These are phyloP conservation scores for Claviceps fusiformis DNA, from an alignment of 2,329 filamentous ascomycete species.

Conservation along the genomic window DNA sequence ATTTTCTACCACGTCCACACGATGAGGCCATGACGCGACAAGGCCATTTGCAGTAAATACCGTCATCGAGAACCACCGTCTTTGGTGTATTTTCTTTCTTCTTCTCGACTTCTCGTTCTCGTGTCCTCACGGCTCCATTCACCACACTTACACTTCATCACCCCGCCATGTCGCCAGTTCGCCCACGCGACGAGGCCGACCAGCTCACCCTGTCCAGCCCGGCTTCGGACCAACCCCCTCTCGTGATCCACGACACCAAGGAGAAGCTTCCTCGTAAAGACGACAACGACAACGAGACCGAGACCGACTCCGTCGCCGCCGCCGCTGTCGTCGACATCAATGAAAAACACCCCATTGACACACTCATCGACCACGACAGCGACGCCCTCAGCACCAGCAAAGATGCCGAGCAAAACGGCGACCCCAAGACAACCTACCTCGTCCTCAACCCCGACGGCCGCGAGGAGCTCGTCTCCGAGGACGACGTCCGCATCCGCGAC, in stretches of 20 bases:
- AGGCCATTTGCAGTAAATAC: too few relatives aligned
- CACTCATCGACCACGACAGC: neutral
- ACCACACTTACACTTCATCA: too few relatives aligned
- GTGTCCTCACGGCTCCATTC: too few relatives aligned
- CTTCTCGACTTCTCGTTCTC: neutral
- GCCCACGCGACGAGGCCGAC: neutral
- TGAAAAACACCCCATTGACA: neutral
- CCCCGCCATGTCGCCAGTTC: neutral
- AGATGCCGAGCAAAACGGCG: conserved; percentile 3
- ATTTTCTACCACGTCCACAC: too few relatives aligned
- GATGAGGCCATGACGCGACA: too few relatives aligned
- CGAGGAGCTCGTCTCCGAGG: conserved; percentile 23
- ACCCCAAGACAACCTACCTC: conserved; percentile 6
- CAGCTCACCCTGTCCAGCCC: neutral
- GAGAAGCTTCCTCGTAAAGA: neutral
- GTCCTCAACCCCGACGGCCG: conserved; percentile 11
- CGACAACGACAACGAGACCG: neutral
- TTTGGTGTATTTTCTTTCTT: too few relatives aligned
- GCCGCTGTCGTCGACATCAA: conserved; percentile 23
- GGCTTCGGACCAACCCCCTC: neutral
- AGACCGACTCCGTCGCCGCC: neutral
- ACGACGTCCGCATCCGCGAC: conserved; percentile 37
- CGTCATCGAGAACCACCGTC: too few relatives aligned
- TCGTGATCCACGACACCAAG: neutral
- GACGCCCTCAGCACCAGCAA: neutral